Evolutionary conservation across 768 basidiomycete genomes (phyloP).

Genomic region (Termitomyces sp.): DNA sequence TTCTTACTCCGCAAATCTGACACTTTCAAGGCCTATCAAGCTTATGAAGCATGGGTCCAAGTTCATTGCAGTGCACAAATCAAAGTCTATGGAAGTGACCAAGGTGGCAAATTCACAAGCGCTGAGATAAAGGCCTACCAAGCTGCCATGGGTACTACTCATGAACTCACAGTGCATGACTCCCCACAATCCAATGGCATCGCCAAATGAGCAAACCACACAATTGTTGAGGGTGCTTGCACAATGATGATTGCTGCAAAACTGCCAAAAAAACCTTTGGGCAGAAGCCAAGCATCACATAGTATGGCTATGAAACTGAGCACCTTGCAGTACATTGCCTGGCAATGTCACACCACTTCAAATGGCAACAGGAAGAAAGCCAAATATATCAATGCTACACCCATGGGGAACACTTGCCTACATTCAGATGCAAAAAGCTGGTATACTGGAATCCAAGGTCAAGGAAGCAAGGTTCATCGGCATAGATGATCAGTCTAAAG

Average conservation of each 20-base stretch:
- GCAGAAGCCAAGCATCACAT: neutral
- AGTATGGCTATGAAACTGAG: neutral
- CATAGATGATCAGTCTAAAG: neutral
- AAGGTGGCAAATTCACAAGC: neutral
- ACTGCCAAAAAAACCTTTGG: neutral
- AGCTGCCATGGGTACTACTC: neutral
- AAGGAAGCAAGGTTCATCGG: neutral
- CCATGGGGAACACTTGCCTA: neutral
- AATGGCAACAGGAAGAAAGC: neutral
- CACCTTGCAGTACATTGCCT: neutral
- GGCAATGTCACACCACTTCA: neutral
- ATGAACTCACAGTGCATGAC: neutral
- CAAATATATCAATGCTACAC: neutral
- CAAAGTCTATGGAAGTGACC: neutral
- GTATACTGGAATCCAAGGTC: neutral
- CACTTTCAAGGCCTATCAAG: neutral
- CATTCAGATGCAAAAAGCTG: neutral
- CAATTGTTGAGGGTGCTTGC: neutral
- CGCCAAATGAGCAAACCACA: neutral
- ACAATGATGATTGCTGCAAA: neutral
- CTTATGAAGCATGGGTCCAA: neutral
- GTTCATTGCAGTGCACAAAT: neutral
- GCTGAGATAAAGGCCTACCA: neutral
- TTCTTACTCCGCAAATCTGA: neutral
- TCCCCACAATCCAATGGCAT: neutral